phyloP scores from a whole-genome alignment of 2,329 filamentous ascomycete genomes.

The Talaromyces atroroseus region DNA sequence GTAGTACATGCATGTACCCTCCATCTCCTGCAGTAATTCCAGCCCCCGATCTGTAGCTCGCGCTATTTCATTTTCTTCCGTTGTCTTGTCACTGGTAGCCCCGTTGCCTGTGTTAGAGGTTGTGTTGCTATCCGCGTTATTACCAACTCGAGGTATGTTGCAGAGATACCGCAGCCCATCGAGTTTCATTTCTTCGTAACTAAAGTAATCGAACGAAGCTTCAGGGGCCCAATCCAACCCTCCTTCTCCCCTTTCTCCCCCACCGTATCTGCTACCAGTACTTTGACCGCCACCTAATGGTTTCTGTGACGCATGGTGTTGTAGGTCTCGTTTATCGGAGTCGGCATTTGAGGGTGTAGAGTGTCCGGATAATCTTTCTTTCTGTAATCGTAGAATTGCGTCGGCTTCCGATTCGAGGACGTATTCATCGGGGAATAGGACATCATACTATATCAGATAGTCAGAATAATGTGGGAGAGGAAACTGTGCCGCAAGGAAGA shows the following conservation, averaged over 20 bases:
- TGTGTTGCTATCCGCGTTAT: conserved; percentile 57
- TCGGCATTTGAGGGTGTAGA: neutral
- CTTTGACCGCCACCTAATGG: conserved; percentile 45
- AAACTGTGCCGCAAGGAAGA: neutral
- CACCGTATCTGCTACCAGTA: conserved; percentile 55
- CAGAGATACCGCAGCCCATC: conserved; percentile 72
- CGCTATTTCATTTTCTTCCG: conserved; percentile 73
- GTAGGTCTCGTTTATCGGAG: conserved; percentile 10
- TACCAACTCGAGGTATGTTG: conserved; percentile 66
- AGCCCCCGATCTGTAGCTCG: conserved; percentile 72
- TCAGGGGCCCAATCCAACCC: conserved; percentile 12
- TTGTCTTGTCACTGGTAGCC: conserved; percentile 44
- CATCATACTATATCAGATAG: conserved; percentile 63
- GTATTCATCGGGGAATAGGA: conserved; percentile 67
- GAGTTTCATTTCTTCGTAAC: conserved; percentile 71
- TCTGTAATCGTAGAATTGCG: conserved; percentile 44
- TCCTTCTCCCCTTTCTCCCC: conserved; percentile 50
- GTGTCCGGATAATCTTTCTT: conserved; percentile 16
- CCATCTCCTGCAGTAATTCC: conserved; percentile 71
- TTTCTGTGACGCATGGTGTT: conserved; percentile 19
- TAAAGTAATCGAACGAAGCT: conserved; percentile 13
- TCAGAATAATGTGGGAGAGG: neutral
- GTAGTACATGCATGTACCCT: conserved; percentile 76
- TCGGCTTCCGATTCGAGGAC: conserved; percentile 66
- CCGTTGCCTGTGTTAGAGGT: conserved; percentile 35